Conservation (phyloP, 1,139 yeast species). For the Hyphopichia buzzinii region DNA sequence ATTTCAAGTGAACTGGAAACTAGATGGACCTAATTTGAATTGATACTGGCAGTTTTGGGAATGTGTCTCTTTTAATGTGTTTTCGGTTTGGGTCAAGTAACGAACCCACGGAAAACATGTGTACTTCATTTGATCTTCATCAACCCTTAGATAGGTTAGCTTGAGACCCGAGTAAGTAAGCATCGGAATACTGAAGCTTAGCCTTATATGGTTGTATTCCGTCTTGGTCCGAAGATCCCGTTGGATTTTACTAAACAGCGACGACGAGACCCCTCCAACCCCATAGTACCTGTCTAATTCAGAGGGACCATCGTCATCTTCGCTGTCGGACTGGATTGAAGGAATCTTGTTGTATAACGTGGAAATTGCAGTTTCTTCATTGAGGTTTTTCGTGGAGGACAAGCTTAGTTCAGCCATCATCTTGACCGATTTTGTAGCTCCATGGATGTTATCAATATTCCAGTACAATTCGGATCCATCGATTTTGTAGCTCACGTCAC, state of each 20-base stretch:
- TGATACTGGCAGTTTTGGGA: slow-evolving; percentile 21
- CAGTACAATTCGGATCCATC: slow-evolving; percentile 57
- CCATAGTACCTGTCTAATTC: slow-evolving; percentile 45
- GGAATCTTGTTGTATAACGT: slow-evolving; percentile 1
- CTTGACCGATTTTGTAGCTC: slow-evolving; percentile 36
- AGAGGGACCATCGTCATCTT: slow-evolving; percentile 16
- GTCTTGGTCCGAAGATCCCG: slow-evolving; percentile 10
- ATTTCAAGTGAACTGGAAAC: slow-evolving; percentile 14
- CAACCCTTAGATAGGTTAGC: slow-evolving; percentile 39
- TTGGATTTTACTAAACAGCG: slow-evolving; percentile 21
- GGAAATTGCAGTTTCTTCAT: background rate
- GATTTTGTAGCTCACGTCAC: slow-evolving; percentile 39
- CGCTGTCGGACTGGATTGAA: slow-evolving; percentile 6
- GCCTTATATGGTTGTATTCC: slow-evolving; percentile 26
- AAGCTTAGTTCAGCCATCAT: slow-evolving; percentile 46
- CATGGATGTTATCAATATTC: slow-evolving; percentile 58
- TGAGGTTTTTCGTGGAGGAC: slow-evolving; percentile 6
- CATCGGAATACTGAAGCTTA: slow-evolving; percentile 41
- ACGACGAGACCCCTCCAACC: slow-evolving; percentile 33
- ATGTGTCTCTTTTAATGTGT: slow-evolving; percentile 5
- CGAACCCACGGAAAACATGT: slow-evolving; percentile 50
- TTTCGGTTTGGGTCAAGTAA: slow-evolving; percentile 32
- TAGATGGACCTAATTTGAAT: slow-evolving; percentile 27
- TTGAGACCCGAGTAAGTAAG: slow-evolving; percentile 43
- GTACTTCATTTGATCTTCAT: slow-evolving; percentile 42